These are phyloP conservation scores for Lomentospora prolificans DNA, from an alignment of 2,329 filamentous ascomycete species.

Conservation along the genomic window DNA sequence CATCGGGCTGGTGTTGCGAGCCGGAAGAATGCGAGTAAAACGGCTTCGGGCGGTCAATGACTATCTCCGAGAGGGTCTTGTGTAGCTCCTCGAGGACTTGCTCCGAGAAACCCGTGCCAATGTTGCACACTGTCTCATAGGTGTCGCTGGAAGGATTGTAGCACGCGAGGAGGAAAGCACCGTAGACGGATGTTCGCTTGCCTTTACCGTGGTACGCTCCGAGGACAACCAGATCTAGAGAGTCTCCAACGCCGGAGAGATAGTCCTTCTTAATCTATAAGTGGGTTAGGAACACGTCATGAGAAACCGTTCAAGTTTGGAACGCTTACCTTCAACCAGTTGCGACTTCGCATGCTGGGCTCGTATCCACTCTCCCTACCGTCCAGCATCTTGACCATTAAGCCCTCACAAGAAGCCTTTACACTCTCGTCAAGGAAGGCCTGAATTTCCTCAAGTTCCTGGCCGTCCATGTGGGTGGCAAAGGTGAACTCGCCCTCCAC, in stretches of 20 bases:
- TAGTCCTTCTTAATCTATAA: constrained; percentile 92
- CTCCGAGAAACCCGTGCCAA: constrained; percentile 94
- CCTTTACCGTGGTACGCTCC: constrained; percentile 91
- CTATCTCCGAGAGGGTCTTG: constrained; percentile 60
- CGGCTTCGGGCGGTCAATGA: constrained; percentile 85
- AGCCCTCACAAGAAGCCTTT: constrained; percentile 88
- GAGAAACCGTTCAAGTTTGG: not conserved
- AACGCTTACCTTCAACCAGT: constrained; percentile 79
- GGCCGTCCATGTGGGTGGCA: constrained; percentile 76
- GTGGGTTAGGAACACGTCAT: constrained; percentile 1
- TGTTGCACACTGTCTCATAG: constrained; percentile 97
- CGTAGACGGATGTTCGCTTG: constrained; percentile 92
- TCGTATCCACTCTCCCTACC: constrained; percentile 89
- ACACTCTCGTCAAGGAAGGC: constrained; percentile 86
- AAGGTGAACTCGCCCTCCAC: constrained; percentile 87
- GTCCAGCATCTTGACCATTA: constrained; percentile 99
- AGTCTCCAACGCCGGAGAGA: constrained; percentile 85
- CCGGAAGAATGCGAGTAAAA: constrained; percentile 83
- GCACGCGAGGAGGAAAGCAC: constrained; percentile 89
- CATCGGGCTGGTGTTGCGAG: constrained; percentile 88
- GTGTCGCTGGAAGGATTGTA: constrained; percentile 72
- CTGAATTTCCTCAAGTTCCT: constrained; percentile 89
- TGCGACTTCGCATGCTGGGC: constrained; percentile 88
- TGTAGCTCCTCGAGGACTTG: constrained; percentile 85
- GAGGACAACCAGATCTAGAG: constrained; percentile 88